Evolutionary conservation across 768 basidiomycete genomes (phyloP).

Genomic region (Pisolithus microcarpus): DNA sequence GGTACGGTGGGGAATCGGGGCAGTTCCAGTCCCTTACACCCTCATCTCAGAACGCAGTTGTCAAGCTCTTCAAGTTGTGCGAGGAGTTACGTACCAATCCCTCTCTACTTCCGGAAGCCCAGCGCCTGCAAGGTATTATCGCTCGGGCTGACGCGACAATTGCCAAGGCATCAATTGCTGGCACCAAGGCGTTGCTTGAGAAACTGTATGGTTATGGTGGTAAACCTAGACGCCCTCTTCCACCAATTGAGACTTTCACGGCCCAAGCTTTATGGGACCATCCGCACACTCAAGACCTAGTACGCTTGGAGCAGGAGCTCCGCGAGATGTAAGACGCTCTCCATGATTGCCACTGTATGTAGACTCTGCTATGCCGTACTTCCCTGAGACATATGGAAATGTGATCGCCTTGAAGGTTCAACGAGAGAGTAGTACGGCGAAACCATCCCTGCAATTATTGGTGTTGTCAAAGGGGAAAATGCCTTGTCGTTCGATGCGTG

Average conservation of each 20-base stretch:
- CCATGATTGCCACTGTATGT: too few species aligned
- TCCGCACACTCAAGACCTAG: conserved; percentile 60
- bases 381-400: too few species aligned
- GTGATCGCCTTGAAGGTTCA: too few species aligned
- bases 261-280: conserved; percentile 67
- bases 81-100: conserved; percentile 48
- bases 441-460: too few species aligned
- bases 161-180: conserved; percentile 66
- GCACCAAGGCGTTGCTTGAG: conserved; percentile 76
- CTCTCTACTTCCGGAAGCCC: conserved; percentile 57
- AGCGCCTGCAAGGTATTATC: conserved; percentile 70
- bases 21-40: conserved; percentile 1
- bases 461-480: too few species aligned
- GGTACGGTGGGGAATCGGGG: conserved; percentile 1
- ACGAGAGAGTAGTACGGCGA: too few species aligned
- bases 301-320: conserved; percentile 55
- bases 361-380: too few species aligned
- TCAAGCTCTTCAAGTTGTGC: conserved; percentile 56
- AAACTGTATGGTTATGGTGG: conserved; percentile 79
- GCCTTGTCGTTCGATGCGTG: too few species aligned
- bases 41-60: conserved; percentile 44
- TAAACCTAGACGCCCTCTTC: conserved; percentile 67
- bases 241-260: conserved; percentile 49
- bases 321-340: conserved; percentile 24
- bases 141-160: conserved; percentile 78